Percentiles rank a stretch among this genome's conserved stretches.
phyloP scores from a whole-genome alignment of 441 rosid genomes.

The Gossypium davidsonii region DNA sequence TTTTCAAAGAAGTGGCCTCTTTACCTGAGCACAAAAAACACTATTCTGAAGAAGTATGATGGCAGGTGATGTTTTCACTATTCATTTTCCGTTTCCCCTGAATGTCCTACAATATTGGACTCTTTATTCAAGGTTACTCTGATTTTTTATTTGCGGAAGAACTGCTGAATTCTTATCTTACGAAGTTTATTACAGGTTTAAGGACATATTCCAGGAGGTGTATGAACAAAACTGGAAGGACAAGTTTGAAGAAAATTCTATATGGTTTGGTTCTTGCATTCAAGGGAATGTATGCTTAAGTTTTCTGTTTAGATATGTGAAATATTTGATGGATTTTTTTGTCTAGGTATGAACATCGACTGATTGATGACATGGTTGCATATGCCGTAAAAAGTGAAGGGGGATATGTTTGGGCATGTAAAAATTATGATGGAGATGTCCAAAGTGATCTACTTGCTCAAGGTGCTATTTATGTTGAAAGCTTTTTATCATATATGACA shows the following conservation, averaged over 20 bases:
- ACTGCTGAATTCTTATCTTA: slow-evolving; percentile 17
- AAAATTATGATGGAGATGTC: slow-evolving; percentile 96
- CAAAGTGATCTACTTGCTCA: slow-evolving; percentile 97
- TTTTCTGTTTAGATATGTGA: neutral
- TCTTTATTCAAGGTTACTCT: neutral
- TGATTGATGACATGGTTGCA: slow-evolving; percentile 98
- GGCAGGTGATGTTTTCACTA: slow-evolving; percentile 61
- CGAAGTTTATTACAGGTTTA: slow-evolving; percentile 50
- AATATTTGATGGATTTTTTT: slow-evolving; percentile 7
- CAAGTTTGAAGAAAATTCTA: slow-evolving; percentile 79
- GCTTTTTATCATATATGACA: neutral
- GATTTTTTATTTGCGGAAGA: neutral
- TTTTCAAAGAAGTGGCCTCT: slow-evolving; percentile 86
- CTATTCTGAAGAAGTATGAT: slow-evolving; percentile 89
- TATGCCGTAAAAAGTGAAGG: slow-evolving; percentile 95
- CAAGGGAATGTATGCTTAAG: neutral
- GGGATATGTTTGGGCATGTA: slow-evolving; percentile 99
- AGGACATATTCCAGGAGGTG: slow-evolving; percentile 89
- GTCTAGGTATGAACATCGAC: slow-evolving; percentile 87
- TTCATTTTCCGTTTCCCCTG: neutral
- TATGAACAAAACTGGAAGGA: slow-evolving; percentile 85
- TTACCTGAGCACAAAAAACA: slow-evolving; percentile 91
- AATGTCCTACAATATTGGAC: neutral
- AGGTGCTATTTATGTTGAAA: slow-evolving; percentile 36
- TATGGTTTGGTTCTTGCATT: slow-evolving; percentile 50